These are phyloP conservation scores for Cordyceps tenuipes DNA, from an alignment of 2,329 filamentous ascomycete genomes.

Conservation along the genomic window DNA sequence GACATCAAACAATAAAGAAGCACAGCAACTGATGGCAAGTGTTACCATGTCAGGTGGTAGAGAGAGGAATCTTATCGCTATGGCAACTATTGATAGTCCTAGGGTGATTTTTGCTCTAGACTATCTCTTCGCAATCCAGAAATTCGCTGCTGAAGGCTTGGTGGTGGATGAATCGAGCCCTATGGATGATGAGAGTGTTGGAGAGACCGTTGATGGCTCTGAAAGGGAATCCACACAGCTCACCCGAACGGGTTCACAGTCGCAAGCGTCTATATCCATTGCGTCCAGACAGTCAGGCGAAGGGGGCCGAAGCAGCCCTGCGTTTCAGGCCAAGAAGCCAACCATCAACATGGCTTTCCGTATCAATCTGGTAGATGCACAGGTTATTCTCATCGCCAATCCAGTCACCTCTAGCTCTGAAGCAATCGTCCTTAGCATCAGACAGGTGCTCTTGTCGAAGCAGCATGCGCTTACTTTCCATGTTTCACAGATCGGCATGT, in stretches of 20 bases:
- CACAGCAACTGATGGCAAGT: constrained; percentile 97
- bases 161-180: constrained; percentile 48
- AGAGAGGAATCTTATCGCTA: constrained; percentile 75
- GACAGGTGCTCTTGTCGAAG: constrained; percentile 85
- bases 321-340: constrained; percentile 14
- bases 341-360: constrained; percentile 75
- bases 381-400: constrained; percentile 93
- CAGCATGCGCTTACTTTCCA: constrained; percentile 93
- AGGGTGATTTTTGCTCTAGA: constrained; percentile 92
- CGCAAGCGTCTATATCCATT: constrained; percentile 23
- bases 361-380: constrained; percentile 90
- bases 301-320: neutral
- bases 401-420: constrained; percentile 84
- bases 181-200: constrained; percentile 42
- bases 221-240: constrained; percentile 51
- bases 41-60: constrained; percentile 82
- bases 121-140: constrained; percentile 84
- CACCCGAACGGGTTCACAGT: constrained; percentile 30
- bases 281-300: constrained; percentile 14
- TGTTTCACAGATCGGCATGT: constrained; percentile 93
- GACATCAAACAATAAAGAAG: constrained; percentile 89
- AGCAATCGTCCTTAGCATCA: constrained; percentile 88
- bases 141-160: constrained; percentile 68
- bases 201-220: constrained; percentile 50
- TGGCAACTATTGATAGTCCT: constrained; percentile 91